Evolutionary conservation across 106 monocot genomes (phyloP).

Genomic region (Chionographis japonica): DNA sequence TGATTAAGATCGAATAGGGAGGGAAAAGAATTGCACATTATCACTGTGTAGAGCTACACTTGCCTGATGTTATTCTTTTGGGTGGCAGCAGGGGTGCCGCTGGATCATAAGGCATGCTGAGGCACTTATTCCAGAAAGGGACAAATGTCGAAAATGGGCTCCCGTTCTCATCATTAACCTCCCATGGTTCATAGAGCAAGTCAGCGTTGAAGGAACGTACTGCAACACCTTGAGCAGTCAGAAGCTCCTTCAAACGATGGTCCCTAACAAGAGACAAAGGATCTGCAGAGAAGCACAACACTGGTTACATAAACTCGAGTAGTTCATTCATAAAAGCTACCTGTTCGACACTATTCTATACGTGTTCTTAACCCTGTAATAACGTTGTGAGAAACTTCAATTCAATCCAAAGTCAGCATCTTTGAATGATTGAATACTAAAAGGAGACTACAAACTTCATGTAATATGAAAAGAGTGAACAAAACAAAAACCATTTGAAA

Average conservation of each 20-base stretch:
- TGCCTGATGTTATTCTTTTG: constrained; percentile 67
- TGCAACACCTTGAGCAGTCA: constrained; percentile 52
- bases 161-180: constrained; percentile 77
- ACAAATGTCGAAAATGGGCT: constrained; percentile 64
- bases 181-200: constrained; percentile 96
- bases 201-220: constrained; percentile 87
- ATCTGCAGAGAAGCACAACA: constrained; percentile 41
- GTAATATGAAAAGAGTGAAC: too few relatives aligned
- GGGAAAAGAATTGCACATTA: too few relatives aligned
- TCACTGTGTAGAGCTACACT: background rate
- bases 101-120: constrained; percentile 90
- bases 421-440: too few relatives aligned
- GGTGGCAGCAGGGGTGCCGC: constrained; percentile 78
- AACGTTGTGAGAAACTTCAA: too few relatives aligned
- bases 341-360: too few relatives aligned
- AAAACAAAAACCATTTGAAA: too few relatives aligned
- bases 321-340: too few relatives aligned
- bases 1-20: too few relatives aligned
- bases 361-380: too few relatives aligned
- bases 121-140: constrained; percentile 88
- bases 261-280: constrained; percentile 89
- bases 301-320: background rate
- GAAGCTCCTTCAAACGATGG: constrained; percentile 65
- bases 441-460: too few relatives aligned
- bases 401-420: too few relatives aligned